Base-by-base conservation (phyloP, 2,329 filamentous ascomycete species). In the Coleophoma crateriformis region DNA sequence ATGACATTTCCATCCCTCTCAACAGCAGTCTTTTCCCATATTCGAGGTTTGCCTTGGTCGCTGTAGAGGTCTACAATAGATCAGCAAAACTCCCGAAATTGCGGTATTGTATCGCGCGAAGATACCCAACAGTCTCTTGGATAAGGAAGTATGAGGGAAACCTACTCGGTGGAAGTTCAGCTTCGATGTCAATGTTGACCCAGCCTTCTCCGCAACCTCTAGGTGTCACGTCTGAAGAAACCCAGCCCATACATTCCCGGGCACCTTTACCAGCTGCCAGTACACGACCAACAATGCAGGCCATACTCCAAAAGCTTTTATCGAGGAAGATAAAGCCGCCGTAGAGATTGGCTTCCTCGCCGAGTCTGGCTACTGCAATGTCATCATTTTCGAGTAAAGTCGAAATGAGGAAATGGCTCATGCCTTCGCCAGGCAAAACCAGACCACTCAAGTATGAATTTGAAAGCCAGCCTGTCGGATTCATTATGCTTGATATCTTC, bases 251-350 rank as follows among this genome's bases (percentile, higher is more conserved):
- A 61, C 82, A 82, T 61, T 86, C 82, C 0, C 75, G 75, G 14
- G 81, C 77, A 3, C 81, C 81, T 47, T 75, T 75, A 7, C 79
- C 78, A 27, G 81, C 82, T 32, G 82, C 82, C 33, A 87, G 67
- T 3, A 87, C 81, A 27, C 81, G 77, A 3, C 82, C 83, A 10
- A 86, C 76, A 39, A 87, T 72, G 60, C 82, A 85, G 12, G 77
- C 73, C 1, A 79, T 84, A 64, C 82, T 86, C 83, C 83, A 87
- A 62, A 85, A 87, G 53, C 81, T 86, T 68, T 80, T 83, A 2
- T 75, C 75, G 4, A 65, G 67, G 58, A 85, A 85, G 3, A 84
- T 72, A 54, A 87, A 86, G 0, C 84, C 83, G 14, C 80, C 79
- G 40, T 79, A 82, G 1, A 87, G 66, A 54, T 82, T 83, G 3